Base-by-base conservation (phyloP, 116 monocot genomes). In the Posidonia oceanica region DNA sequence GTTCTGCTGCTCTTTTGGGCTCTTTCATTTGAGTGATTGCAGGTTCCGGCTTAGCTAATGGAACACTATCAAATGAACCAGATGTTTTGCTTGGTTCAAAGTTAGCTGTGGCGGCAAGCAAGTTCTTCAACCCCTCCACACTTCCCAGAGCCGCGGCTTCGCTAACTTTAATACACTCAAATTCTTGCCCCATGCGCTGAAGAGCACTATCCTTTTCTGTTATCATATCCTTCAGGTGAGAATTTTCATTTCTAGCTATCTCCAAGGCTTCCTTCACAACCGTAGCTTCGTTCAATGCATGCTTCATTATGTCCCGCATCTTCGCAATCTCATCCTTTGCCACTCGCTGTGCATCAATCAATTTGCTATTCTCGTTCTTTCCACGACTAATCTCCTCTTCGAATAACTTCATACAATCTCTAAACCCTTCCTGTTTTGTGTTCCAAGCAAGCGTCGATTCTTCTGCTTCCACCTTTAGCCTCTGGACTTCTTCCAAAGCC, bases 221-320 rank as follows among this genome's bases (percentile, higher is more conserved):
- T 20, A 96, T 16, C n/a, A 58, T 53, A 39, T 85, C 83, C 53
- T 85, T 84, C 8, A 96, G 75, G 20, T 77, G 72, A 57, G 74
- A 85, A 72, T 91, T 91, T 63, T 96, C 89, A 13, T 37, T 71
- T 41, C 88, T 77, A 3, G 83, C 84, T 39, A 83, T 88, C 78
- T 96, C 89, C 64, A 91, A 40, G 0, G 86, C 82, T 68, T 96
- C 91, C 74, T 91, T 91, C 7, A 83, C 78, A 7, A 80, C 72
- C 0, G 71, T 87, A n/a, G 91, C 83, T 75, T 96, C 91, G 42
- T 83, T 84, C 17, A 96, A 69, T 1, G 92, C 88, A 58, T 89
- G 91, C 72, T 96, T 96, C 59, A 91, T 68, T 72, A 91, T 83
- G 70, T 96, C 96, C 42, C 91, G 71, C 66, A 89, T 61, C 64